Base-by-base conservation (phyloP, 2,329 filamentous ascomycete species). In the Tolypocladium inflatum region DNA sequence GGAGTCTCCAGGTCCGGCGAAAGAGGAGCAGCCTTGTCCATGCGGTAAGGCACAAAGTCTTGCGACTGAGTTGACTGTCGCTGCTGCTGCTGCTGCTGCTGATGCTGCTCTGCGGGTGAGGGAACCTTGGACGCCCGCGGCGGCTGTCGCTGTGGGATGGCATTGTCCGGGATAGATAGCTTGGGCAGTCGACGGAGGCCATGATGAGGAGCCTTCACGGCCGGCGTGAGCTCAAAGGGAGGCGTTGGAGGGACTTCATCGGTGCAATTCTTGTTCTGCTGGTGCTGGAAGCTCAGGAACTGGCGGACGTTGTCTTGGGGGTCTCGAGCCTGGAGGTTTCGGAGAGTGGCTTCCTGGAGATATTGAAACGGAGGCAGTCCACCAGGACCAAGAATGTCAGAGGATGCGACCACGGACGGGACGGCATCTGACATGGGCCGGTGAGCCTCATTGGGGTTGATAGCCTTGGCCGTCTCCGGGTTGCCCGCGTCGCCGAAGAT, bases 251-350 rank as follows among this genome's bases (percentile, higher is more conserved):
- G 83, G n/a, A 88, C 81, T 56, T 87, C 82, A 61, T 76, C 76
- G 50, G 64, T 65, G 41, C 65, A 64, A 8, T 60, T 62, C 57
- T 82, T 80, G 69, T 70, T 63, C 42, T 89, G 87, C 70, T 97
- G 93, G 70, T 89, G 86, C 70, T 97, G 93, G 70, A 96, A 92
- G 68, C 84, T 84, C 56, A 97, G 81, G 73, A 96, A 97, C 63
- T 96, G 90, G 67, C 90, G 87, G 41, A 97, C 91, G 65, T 93
- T 96, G 74, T 97, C 92, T 71, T 95, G 92, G 7, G 92, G 89
- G 68, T 97, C 91, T 56, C 88, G 82, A 21, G 79, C 78, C 67
- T 88, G 81, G 38, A 96, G 70, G 61, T 80, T 84, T 59, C 85
- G 84, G 19, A 96, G 84, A 48, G 80, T 81, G 54, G 87, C 84